Conservation (phyloP, 2,329 filamentous ascomycete species). For the Hortaea werneckii region DNA sequence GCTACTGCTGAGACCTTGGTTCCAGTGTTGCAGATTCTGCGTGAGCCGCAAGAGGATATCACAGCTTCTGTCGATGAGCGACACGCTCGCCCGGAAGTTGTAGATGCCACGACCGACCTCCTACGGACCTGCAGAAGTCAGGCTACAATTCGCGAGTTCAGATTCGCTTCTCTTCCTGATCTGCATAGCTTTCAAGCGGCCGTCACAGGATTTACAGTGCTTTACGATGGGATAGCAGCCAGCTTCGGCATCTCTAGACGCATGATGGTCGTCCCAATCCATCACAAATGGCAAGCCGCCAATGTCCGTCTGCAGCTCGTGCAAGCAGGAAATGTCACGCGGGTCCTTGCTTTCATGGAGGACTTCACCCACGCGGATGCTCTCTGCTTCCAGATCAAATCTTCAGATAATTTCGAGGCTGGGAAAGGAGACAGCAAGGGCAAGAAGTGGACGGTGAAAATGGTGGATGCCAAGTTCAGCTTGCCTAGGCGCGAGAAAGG, state of each 20-base stretch:
- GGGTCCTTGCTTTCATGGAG: conserved; percentile 78
- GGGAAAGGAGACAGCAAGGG: conserved; percentile 29
- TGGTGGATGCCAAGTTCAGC: conserved; percentile 86
- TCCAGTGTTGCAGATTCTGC: conserved; percentile 55
- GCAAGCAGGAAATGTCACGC: conserved; percentile 61
- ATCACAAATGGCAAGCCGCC: conserved; percentile 89
- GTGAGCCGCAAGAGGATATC: conserved; percentile 66
- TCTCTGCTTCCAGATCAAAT: conserved; percentile 80
- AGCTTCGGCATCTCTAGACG: conserved; percentile 68
- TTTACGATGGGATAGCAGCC: conserved; percentile 44
- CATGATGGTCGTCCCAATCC: conserved; percentile 75
- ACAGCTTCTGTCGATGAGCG: conserved; percentile 56
- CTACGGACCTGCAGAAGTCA: conserved; percentile 46
- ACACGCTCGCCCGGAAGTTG: conserved; percentile 31
- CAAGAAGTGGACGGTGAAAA: conserved; percentile 60
- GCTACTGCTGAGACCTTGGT: conserved; percentile 27
- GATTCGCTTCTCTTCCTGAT: conserved; percentile 37
- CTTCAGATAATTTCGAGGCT: conserved; percentile 71
- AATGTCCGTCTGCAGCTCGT: conserved; percentile 72
- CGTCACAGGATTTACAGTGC: conserved; percentile 68
- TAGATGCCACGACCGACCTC: conserved; percentile 53
- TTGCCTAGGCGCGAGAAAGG: conserved; percentile 53
- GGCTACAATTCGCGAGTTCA: conserved; percentile 60
- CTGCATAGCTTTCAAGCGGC: conserved; percentile 71
- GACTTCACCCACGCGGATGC: conserved; percentile 78